These are phyloP conservation scores for Phytophthora crassamura DNA, from an alignment of 352 stramenopile genomes.

Conservation along the genomic window DNA sequence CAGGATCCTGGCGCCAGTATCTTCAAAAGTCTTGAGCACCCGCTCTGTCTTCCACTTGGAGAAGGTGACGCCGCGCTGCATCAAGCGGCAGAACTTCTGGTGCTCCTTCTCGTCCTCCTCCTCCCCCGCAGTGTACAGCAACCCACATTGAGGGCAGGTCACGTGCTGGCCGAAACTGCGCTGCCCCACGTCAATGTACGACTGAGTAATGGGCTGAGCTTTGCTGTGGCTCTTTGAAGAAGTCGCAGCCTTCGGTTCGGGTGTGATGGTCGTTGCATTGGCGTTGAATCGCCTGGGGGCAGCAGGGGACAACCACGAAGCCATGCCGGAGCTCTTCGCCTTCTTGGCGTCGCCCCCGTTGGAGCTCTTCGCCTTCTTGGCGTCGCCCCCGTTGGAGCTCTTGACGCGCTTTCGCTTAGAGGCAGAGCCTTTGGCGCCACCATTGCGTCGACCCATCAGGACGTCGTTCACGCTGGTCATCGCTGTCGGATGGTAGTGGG, in stretches of 20 bases:
- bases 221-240: constrained; percentile 15
- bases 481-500: background rate
- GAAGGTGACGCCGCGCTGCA: constrained; percentile 55
- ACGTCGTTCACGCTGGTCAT: constrained; percentile 48
- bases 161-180: constrained; percentile 69
- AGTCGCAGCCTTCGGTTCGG: constrained; percentile 20
- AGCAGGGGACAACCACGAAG: constrained; percentile 21
- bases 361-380: constrained; percentile 23
- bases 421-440: constrained; percentile 15
- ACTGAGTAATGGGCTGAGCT: constrained; percentile 41
- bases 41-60: constrained; percentile 77
- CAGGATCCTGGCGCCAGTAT: constrained; percentile 57
- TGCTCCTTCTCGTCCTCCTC: constrained; percentile 81
- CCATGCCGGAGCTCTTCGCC: constrained; percentile 10
- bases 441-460: constrained; percentile 49
- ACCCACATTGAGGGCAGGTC: constrained; percentile 62
- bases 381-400: background rate
- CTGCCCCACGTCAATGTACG: constrained; percentile 82
- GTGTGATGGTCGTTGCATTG: constrained; percentile 27
- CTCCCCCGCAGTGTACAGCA: constrained; percentile 79
- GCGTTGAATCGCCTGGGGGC: constrained; percentile 15
- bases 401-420: constrained; percentile 48
- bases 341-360: constrained; percentile 20
- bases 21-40: constrained; percentile 49
- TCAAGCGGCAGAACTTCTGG: constrained; percentile 58